Evolutionary conservation across 2,329 filamentous ascomycete species (phyloP), one percentile per base, ranked within the genome.

Genomic region (Apiospora pterosperma): DNA sequence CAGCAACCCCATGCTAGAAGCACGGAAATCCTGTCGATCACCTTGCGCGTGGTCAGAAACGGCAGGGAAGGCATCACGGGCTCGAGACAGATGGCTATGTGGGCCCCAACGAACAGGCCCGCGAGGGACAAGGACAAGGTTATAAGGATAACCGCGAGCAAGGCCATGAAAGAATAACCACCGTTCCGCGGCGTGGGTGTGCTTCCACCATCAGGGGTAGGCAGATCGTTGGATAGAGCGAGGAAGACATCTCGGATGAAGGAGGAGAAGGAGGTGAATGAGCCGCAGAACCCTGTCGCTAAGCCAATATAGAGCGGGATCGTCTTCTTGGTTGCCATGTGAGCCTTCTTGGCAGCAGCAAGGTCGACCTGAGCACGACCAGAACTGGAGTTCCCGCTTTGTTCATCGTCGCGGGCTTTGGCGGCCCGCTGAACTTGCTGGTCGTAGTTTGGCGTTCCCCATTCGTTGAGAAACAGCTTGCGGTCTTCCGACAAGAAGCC

Each of bases 241-340:
- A 97, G 84, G 74, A 96, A 97, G 16, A 84, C 78, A 71, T 97
- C 94, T 7, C 92, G 85, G 59, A 94, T 89, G 74, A 97, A 96
- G 23, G 90, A 88, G 0, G 93, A 97, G 77, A 97, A 97, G 11
- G 91, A 94, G 0, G 94, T 97, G 72, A 96, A 92, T 69, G 91
- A 94, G 67, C 95, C 92, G 72, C 93, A 97, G 76, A 96, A 96
- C 12, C 91, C 95, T 0, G 91, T 97, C 0, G 92, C 87, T 6
- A 97, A 85, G 61, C 92, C 94, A 65, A 97, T 90, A 74, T 96
- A 97, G 0, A 97, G 82, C 0, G 95, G 94, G 34, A 97, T 91
- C 0, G 91, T 92, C 80, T 96, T 97, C 75, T 97, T 97, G 34
- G 82, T 79, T 5, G 88, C 82, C 41, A 84, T 76, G 73, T 91